A percentile compares a stretch with the other conserved stretches of the same genome.
Evolutionary conservation across 225 moss, liverwort and hornwort species (phyloP).

Genomic region (Marchantia polymorpha): DNA sequence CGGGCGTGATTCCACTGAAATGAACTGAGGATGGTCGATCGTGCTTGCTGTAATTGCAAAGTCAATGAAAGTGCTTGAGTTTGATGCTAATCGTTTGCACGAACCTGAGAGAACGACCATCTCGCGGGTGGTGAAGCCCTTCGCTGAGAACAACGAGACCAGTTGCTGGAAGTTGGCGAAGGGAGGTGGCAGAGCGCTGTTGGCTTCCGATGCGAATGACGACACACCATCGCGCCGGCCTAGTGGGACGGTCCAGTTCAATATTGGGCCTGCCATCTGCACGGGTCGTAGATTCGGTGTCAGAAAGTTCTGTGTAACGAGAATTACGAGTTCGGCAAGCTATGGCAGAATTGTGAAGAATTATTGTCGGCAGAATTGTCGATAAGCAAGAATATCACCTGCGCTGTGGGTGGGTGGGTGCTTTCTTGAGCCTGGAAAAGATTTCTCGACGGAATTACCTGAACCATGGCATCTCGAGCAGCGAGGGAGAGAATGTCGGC

Average conservation of each 20-base stretch:
- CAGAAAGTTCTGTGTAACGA: too few relatives aligned
- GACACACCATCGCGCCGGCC: conserved; percentile 36
- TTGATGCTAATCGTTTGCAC: too few relatives aligned
- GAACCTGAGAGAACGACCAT: conserved; percentile 44
- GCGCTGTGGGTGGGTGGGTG: background rate
- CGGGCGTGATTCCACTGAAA: too few relatives aligned
- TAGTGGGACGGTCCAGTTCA: background rate
- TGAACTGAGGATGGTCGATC: too few relatives aligned
- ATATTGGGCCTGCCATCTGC: background rate
- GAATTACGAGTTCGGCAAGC: too few relatives aligned
- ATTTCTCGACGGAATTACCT: conserved; percentile 5
- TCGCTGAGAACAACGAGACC: background rate
- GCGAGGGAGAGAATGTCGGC: conserved; percentile 39
- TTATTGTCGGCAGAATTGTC: too few relatives aligned
- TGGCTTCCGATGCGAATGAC: conserved; percentile 27
- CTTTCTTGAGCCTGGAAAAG: background rate
- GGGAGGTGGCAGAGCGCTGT: conserved; percentile 32
- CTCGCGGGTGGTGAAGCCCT: conserved; percentile 29
- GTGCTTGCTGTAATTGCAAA: too few relatives aligned
- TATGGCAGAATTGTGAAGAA: too few relatives aligned
- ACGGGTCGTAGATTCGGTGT: background rate
- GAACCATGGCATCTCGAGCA: conserved; percentile 33
- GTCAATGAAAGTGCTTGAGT: too few relatives aligned
- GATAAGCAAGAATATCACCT: background rate
- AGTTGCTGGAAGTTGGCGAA: background rate